Percentiles rank a stretch among this genome's conserved stretches.
Conservation (phyloP, 2,329 filamentous ascomycete species). For the Daldinia sp. region DNA sequence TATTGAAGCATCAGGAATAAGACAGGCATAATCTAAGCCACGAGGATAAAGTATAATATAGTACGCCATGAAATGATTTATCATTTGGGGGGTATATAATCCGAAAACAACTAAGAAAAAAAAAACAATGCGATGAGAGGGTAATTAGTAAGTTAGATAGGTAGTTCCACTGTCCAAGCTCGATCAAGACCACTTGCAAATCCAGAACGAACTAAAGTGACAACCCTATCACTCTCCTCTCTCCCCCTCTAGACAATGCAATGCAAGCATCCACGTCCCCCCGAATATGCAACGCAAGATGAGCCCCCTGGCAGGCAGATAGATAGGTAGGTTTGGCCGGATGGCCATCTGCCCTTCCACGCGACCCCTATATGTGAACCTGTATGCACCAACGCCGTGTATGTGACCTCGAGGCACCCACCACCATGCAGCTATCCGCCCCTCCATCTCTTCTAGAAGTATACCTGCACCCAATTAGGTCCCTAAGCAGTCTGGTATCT, state of each 20-base stretch:
- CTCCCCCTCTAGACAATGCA: constrained; percentile 24
- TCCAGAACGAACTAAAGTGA: constrained; percentile 19
- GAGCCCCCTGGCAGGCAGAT: neutral
- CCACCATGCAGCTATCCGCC: constrained; percentile 26
- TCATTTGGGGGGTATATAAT: constrained; percentile 39
- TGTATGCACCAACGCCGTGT: constrained; percentile 29
- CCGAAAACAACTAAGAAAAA: constrained; percentile 12
- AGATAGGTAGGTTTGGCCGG: neutral
- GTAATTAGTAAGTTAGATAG: neutral
- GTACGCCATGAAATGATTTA: constrained; percentile 16
- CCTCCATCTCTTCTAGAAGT: neutral
- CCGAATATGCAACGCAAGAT: constrained; percentile 32
- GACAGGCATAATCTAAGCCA: neutral
- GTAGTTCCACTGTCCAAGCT: constrained; percentile 18
- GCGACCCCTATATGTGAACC: constrained; percentile 13
- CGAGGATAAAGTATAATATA: neutral
- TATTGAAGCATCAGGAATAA: neutral
- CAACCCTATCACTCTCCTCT: neutral
- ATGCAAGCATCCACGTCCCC: constrained; percentile 21
- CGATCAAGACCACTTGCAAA: constrained; percentile 2
- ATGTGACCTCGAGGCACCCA: constrained; percentile 23
- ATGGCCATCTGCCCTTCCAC: neutral
- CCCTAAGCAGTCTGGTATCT: neutral
- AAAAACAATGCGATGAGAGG: constrained; percentile 18
- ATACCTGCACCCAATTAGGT: neutral